These are phyloP conservation scores for Coemansia sp. DNA, from an alignment of 192 early-diverging fungal genomes.

Conservation along the genomic window DNA sequence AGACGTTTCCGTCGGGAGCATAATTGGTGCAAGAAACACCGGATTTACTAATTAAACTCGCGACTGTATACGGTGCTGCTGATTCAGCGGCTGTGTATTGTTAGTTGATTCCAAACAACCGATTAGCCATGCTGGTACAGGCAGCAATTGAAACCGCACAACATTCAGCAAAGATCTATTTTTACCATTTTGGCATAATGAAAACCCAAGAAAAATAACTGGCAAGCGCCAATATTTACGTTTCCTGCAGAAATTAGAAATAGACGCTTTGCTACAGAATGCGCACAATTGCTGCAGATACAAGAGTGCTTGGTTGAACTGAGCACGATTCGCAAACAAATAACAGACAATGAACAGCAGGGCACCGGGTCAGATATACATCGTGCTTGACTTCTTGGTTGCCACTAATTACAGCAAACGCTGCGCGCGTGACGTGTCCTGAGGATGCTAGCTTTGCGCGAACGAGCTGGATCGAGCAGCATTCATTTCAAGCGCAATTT, in stretches of 20 bases:
- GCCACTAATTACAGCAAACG: neutral
- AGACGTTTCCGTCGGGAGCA: neutral
- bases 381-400: neutral
- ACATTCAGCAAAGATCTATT: neutral
- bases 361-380: neutral
- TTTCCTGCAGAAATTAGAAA: neutral
- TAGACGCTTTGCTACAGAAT: neutral
- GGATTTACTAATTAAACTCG: neutral
- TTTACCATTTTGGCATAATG: neutral
- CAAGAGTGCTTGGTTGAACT: neutral
- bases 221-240: neutral
- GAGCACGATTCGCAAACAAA: neutral
- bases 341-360: neutral
- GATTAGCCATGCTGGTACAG: neutral
- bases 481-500: neutral
- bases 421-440: too few relatives aligned
- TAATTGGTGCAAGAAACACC: neutral
- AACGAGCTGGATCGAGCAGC: neutral
- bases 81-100: neutral
- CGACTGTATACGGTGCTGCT: neutral
- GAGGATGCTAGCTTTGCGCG: neutral
- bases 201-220: neutral
- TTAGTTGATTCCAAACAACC: neutral
- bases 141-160: neutral
- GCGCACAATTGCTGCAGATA: neutral